Evolutionary conservation across 1,284 basidiomycete species (phyloP), one percentile per base, ranked within the genome.

Genomic region (Cryptococcus sp.): DNA sequence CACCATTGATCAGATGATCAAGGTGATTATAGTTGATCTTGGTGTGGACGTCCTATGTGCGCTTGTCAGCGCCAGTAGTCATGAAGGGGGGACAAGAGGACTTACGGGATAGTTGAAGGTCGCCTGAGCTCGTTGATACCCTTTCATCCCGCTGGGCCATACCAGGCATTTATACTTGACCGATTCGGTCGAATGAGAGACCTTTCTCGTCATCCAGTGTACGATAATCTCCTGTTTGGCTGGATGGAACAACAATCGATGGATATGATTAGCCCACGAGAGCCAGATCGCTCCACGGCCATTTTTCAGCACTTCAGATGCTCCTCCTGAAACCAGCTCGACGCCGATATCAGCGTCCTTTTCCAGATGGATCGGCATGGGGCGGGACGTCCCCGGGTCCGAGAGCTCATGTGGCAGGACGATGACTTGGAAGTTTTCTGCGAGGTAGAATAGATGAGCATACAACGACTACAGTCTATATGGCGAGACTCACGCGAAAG

Each of bases 401-500:
- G 59, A 50, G 3, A 56, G 54, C 45, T 68, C 64, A 53, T 74
- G 71, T 10, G 53, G 84, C 78, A 62, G 81, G 80, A 81, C 78
- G 46, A 97, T 88, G 71, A 98, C 92, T 75, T 99, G 95, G 77
- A 97, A 99, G n/a, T 95, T 94, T 75, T 98, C 93, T 7, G 89
- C 86, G 8, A 23, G 8, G 13, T 35, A 35, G 31, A 35, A 3
- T 35, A 25, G 31, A 5, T 35, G 13, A 35, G 31, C 31, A 35
- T 35, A 35, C 10, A 10, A 10, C 13, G 8, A 13, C 5, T 8
- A 25, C 25, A 13, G 31, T 35, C 4, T 5, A 5, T 10, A 35
- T 8, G 2, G 31, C 10, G 31, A 3, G 27, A 73, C 74, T 63
- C 41, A 76, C 75, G 78, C n/a, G 74, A 73, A 38, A 99, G 83